Conservation (phyloP, 768 basidiomycete genomes). For the Boletellus sp. region DNA sequence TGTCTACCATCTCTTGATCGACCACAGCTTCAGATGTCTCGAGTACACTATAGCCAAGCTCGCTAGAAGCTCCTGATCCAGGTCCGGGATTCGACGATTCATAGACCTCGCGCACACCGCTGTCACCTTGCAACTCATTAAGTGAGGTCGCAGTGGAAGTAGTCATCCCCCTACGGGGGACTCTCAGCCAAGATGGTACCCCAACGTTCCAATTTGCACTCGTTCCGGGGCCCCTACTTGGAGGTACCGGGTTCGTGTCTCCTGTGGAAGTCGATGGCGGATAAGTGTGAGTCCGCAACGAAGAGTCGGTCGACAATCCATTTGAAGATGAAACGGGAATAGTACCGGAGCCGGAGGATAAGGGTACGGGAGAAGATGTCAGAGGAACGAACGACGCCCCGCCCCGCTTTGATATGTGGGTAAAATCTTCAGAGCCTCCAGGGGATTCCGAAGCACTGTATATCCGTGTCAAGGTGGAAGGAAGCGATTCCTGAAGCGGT, state of each 20-base stretch:
- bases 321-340: constrained; percentile 5
- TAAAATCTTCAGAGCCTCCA: constrained; percentile 58
- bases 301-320: constrained; percentile 24
- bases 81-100: constrained; percentile 19
- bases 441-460: constrained; percentile 32
- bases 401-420: constrained; percentile 59
- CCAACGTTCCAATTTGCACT: constrained; percentile 53
- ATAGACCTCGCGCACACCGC: constrained; percentile 58
- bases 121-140: constrained; percentile 25
- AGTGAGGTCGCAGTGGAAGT: constrained; percentile 28
- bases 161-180: constrained; percentile 38
- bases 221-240: constrained; percentile 43
- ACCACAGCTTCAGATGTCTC: constrained; percentile 64
- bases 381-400: constrained; percentile 59
- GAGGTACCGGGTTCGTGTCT: constrained; percentile 36
- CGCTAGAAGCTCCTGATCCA: constrained; percentile 38
- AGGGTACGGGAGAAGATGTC: constrained; percentile 38
- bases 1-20: constrained; percentile 64
- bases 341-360: constrained; percentile 14
- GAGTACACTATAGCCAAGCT: constrained; percentile 77
- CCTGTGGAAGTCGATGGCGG: constrained; percentile 64
- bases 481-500: constrained; percentile 59
- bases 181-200: constrained; percentile 70
- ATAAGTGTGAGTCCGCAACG: constrained; percentile 64
- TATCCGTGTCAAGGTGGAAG: constrained; percentile 35